Conservation (phyloP, 1,284 basidiomycete species). For the Papiliotrema fonsecae region DNA sequence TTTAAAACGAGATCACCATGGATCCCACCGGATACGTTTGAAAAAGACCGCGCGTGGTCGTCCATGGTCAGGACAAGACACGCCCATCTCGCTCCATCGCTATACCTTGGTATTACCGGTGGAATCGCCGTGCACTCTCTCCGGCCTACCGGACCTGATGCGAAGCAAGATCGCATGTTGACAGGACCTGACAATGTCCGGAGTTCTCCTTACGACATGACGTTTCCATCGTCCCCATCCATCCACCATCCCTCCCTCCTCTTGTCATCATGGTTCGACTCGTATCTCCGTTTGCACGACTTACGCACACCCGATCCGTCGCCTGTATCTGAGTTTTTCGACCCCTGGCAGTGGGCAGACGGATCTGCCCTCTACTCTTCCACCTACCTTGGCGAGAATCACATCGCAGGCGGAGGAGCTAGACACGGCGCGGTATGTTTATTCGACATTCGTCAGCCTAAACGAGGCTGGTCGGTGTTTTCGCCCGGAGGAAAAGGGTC, state of each 20-base stretch:
- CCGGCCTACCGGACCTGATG: constrained; percentile 8
- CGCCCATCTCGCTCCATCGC: constrained; percentile 5
- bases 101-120: constrained; percentile 20
- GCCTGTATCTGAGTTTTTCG: constrained; percentile 24
- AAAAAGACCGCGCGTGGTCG: constrained; percentile 32
- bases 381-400: constrained; percentile 30
- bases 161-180: constrained; percentile 7
- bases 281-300: constrained; percentile 42
- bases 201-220: constrained; percentile 31
- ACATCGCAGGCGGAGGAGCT: constrained; percentile 38
- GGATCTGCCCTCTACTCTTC: constrained; percentile 39
- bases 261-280: constrained; percentile 46
- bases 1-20: constrained; percentile 34
- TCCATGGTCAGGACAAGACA: constrained; percentile 17
- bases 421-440: constrained; percentile 42
- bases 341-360: constrained; percentile 43
- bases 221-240: constrained; percentile 12
- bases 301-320: constrained; percentile 21
- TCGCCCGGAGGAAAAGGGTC: constrained; percentile 42
- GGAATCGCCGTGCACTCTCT: constrained; percentile 15
- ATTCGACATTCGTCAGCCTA: constrained; percentile 35
- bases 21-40: constrained; percentile 20
- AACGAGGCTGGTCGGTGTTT: constrained; percentile 40
- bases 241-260: constrained; percentile 20
- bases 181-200: constrained; percentile 21